These are phyloP conservation scores for Crataegus laevigata DNA, from an alignment of 306 rosid species.

Conservation along the genomic window DNA sequence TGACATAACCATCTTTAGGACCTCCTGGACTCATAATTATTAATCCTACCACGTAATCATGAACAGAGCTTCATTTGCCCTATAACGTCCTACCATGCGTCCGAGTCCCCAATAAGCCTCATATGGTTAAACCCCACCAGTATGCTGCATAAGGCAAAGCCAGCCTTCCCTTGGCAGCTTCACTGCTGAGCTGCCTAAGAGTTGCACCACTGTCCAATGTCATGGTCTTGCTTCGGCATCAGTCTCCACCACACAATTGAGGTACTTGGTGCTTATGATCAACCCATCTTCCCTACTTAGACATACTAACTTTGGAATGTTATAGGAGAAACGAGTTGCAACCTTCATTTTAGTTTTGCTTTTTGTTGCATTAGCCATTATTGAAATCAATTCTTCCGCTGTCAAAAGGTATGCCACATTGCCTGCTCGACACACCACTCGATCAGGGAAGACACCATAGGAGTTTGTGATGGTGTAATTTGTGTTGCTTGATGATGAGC, in stretches of 20 bases:
- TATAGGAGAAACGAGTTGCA: slow-evolving; percentile 49
- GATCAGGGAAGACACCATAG: slow-evolving; percentile 57
- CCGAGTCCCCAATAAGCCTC: slow-evolving; percentile 65
- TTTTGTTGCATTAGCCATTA: slow-evolving; percentile 40
- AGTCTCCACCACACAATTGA: slow-evolving; percentile 29
- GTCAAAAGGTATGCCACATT: slow-evolving; percentile 34
- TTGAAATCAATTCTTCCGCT: slow-evolving; percentile 38
- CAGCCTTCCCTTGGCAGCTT: slow-evolving; percentile 43
- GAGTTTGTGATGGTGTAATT: slow-evolving; percentile 64
- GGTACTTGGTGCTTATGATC: slow-evolving; percentile 59
- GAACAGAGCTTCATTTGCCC: slow-evolving; percentile 63
- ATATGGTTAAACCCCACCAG: slow-evolving; percentile 76
- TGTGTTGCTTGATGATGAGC: slow-evolving; percentile 35
- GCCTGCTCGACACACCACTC: slow-evolving; percentile 32
- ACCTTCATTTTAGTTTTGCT: slow-evolving; percentile 38
- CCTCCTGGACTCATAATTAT: slow-evolving; percentile 43
- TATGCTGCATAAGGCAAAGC: slow-evolving; percentile 59
- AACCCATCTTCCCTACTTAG: slow-evolving; percentile 46
- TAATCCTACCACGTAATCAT: slow-evolving; percentile 50
- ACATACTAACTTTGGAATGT: slow-evolving; percentile 65
- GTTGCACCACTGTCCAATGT: slow-evolving; percentile 58
- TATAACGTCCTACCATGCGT: slow-evolving; percentile 76
- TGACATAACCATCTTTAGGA: slow-evolving; percentile 42
- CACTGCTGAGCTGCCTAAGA: slow-evolving; percentile 35
- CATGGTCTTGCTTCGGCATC: slow-evolving; percentile 36